These are phyloP conservation scores for Ustulina deusta DNA, from an alignment of 2,329 filamentous ascomycete genomes.

Conservation along the genomic window DNA sequence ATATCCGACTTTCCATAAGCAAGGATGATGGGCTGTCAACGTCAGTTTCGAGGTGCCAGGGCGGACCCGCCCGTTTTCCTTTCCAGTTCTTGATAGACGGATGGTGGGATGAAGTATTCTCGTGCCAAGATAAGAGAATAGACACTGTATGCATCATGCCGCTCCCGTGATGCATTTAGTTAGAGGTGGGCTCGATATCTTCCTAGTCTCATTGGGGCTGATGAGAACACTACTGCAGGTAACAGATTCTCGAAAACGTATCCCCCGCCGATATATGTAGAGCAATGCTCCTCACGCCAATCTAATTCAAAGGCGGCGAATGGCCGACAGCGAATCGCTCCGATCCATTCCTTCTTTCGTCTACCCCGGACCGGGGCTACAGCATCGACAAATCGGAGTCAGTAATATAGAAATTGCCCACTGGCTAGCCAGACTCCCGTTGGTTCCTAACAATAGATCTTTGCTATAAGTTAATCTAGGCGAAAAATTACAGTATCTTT, in stretches of 20 bases:
- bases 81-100: background rate
- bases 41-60: conserved; percentile 6
- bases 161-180: background rate
- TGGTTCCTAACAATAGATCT: background rate
- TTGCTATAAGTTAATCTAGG: background rate
- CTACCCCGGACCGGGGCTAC: background rate
- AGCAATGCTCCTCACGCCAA: no score
- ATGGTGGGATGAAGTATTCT: background rate
- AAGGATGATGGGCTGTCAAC: background rate
- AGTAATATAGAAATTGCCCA: background rate
- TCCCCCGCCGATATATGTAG: background rate
- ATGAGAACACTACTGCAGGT: background rate
- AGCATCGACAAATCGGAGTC: background rate
- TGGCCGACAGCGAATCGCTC: background rate
- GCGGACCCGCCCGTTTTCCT: conserved; percentile 8
- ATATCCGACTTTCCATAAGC: background rate
- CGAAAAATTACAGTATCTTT: background rate
- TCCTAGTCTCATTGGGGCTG: background rate
- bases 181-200: background rate
- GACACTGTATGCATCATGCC: background rate
- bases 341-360: background rate
- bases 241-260: background rate
- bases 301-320: background rate
- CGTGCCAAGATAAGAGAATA: conserved; percentile 1
- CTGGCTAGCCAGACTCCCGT: background rate